Evolutionary conservation across 1,284 basidiomycete species (phyloP), one percentile per base, ranked within the genome.

Genomic region (Amylostereum areolatum): DNA sequence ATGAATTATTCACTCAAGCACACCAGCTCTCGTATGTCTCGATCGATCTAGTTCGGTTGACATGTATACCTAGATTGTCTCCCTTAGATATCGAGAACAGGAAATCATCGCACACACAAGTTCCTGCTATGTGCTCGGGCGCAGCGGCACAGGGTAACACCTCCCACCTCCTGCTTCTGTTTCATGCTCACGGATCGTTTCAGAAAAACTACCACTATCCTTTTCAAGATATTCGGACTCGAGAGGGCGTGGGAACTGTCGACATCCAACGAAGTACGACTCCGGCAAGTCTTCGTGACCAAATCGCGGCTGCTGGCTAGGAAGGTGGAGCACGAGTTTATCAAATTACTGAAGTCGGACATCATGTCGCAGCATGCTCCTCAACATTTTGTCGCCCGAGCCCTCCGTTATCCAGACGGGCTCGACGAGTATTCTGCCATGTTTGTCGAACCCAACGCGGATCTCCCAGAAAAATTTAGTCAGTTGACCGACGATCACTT

Each of bases 171-270:
- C 1, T 29, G 11, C 8, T 12, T 36, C 18, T 6, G 10, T 4
- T 3, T 18, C 18, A 3, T 7, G 9, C 39, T 6, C 29, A 5
- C 36, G 1, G 12, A 11, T 7, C 18, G 18, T 18, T 28, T 3
- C 52, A 84, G 81, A 1, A 85, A 86, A 73, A 86, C 82, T 0
- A 84, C 83, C 0, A 80, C 80, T 0, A 81, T 85, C 69, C 62
- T 84, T 0, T 80, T 77, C 64, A 83, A 81, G 61, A 83, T 85
- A 68, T 63, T 85, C 1, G 70, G 74, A 7, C 72, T 83, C 6
- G 78, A 85, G 53, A 62, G 69, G 9, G 65, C 70, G 0, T 77
- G 70, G 59, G 59, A 71, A 36, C 51, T 68, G 25, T 59, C 61
- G 12, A 56, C 57, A 11, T 60, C 62, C 7, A 33, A 56, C 3